A percentile compares a stretch with the other conserved stretches of the same genome.
These are phyloP conservation scores for Zostera marina DNA, from an alignment of 116 monocot species.

Conservation along the genomic window DNA sequence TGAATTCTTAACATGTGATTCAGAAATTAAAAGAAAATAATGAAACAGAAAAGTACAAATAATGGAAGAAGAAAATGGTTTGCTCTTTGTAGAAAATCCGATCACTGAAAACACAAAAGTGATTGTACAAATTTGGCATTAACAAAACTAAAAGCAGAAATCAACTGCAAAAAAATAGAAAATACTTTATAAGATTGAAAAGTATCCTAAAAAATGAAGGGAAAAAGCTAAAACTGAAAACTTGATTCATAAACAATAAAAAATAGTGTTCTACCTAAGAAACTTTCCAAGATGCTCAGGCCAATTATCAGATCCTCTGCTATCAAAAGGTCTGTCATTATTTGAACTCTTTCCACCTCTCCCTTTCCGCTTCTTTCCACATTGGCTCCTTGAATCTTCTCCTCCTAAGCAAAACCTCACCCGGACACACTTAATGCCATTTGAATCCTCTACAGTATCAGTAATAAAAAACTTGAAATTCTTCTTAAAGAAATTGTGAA, in stretches of 20 bases:
- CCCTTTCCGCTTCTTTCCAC: slow-evolving; percentile 48
- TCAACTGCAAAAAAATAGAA: too few relatives aligned
- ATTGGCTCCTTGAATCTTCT: slow-evolving; percentile 12
- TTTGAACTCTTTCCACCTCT: slow-evolving; percentile 14
- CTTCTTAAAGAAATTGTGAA: slow-evolving; percentile 96
- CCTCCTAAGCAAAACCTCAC: slow-evolving; percentile 42
- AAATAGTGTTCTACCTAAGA: slow-evolving; percentile 21
- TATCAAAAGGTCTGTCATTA: slow-evolving; percentile 42
- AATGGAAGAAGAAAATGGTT: too few relatives aligned
- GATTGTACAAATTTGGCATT: too few relatives aligned
- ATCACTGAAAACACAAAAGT: too few relatives aligned
- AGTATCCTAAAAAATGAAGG: too few relatives aligned
- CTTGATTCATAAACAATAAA: too few relatives aligned
- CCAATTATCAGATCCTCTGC: slow-evolving; percentile 74
- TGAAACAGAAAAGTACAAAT: not conserved
- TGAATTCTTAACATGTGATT: not conserved
- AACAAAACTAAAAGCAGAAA: too few relatives aligned
- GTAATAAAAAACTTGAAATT: slow-evolving; percentile 73
- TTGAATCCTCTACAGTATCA: slow-evolving; percentile 64
- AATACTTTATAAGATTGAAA: too few relatives aligned
- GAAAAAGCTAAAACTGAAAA: too few relatives aligned
- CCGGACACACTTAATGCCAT: slow-evolving; percentile 39
- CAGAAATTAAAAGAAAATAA: not conserved
- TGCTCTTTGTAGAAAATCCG: too few relatives aligned
- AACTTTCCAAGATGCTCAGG: slow-evolving; percentile 62